These are phyloP conservation scores for Globisporangium spinosum DNA, from an alignment of 352 stramenopile genomes.

Conservation along the genomic window DNA sequence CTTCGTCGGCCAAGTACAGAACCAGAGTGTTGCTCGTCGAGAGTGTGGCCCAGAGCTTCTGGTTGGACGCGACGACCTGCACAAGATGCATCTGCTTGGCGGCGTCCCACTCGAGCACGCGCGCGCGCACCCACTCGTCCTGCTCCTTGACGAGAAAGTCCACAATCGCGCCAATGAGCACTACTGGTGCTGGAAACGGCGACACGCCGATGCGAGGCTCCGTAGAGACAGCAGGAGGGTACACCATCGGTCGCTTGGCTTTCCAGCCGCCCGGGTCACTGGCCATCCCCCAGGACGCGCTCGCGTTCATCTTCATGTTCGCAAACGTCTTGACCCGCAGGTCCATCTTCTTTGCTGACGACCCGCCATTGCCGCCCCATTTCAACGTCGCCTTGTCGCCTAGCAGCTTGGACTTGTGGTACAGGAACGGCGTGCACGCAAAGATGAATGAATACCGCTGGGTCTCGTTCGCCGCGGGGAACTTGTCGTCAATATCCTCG, in stretches of 20 bases:
- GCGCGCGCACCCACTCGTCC: conserved; percentile 67
- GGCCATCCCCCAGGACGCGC: conserved; percentile 30
- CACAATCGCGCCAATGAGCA: conserved; percentile 62
- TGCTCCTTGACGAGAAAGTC: conserved; percentile 68
- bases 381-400: conserved; percentile 39
- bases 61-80: conserved; percentile 47
- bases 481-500: conserved; percentile 45
- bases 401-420: conserved; percentile 42
- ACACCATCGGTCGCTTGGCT: conserved; percentile 40
- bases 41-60: conserved; percentile 62
- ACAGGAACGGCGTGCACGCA: conserved; percentile 64
- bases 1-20: conserved; percentile 57
- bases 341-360: conserved; percentile 22
- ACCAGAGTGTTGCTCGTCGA: conserved; percentile 58
- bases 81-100: conserved; percentile 66
- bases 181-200: conserved; percentile 43
- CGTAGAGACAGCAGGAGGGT: conserved; percentile 31
- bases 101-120: conserved; percentile 64
- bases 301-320: conserved; percentile 34
- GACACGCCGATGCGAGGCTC: conserved; percentile 38
- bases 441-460: conserved; percentile 72
- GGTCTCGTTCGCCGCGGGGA: conserved; percentile 30
- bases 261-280: conserved; percentile 41
- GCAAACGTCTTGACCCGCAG: conserved; percentile 27
- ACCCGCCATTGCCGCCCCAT: conserved; percentile 12